phyloP scores from a whole-genome alignment of 257 asterid species.

The Jaltomata sinuosa region DNA sequence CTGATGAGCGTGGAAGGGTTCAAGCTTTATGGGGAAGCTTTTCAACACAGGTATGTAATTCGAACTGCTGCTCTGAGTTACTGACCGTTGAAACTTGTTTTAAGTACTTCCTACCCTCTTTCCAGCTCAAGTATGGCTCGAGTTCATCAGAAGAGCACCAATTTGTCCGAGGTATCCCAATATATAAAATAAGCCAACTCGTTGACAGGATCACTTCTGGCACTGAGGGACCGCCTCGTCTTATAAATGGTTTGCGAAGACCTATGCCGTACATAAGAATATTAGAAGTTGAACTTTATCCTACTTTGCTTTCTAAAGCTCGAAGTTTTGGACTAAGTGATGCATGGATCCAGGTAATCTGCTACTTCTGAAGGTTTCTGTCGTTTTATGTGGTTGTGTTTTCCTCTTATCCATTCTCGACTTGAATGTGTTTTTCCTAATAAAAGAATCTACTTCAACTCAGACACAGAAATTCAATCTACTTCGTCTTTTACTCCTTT shows the following conservation, averaged over 20 bases:
- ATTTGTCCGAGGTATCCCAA: conserved; percentile 92
- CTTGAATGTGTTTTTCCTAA: background rate
- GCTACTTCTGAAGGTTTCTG: conserved; percentile 1
- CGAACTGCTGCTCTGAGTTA: conserved; percentile 6
- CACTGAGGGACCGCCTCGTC: conserved; percentile 54
- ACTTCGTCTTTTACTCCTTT: background rate
- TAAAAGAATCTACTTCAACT: background rate
- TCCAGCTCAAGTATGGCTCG: conserved; percentile 82
- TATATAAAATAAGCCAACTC: conserved; percentile 61
- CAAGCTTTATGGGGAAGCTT: conserved; percentile 97
- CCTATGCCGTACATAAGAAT: conserved; percentile 89
- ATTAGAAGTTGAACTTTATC: conserved; percentile 93
- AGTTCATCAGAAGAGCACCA: conserved; percentile 96
- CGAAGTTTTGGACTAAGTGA: conserved; percentile 96
- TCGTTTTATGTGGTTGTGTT: background rate
- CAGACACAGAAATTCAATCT: background rate
- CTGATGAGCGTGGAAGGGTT: conserved; percentile 94
- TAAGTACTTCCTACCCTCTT: conserved; percentile 2
- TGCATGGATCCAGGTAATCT: conserved; percentile 83
- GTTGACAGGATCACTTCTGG: conserved; percentile 62
- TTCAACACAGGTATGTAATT: conserved; percentile 73
- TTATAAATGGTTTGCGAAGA: conserved; percentile 73
- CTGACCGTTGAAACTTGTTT: background rate
- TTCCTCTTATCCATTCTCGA: background rate
- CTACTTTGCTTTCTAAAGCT: conserved; percentile 97